phyloP scores from a whole-genome alignment of 2,329 filamentous ascomycete species.

The Penicillium italicum region DNA sequence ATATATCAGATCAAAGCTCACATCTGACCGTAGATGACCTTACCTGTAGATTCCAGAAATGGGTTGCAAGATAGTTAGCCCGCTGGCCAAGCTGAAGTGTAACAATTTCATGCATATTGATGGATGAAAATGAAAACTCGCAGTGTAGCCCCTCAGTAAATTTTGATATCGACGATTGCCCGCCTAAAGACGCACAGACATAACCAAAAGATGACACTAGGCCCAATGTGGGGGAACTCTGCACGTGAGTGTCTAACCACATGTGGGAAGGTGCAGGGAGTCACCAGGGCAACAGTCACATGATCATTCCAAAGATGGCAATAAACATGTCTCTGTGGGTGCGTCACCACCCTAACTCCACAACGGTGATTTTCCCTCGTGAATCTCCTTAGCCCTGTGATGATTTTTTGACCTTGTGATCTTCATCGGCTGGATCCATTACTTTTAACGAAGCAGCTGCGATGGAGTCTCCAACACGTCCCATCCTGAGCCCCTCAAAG shows the following conservation, averaged over 20 bases:
- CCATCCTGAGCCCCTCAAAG: conserved; percentile 33
- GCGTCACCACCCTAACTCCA: conserved; percentile 27
- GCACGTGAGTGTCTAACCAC: conserved; percentile 23
- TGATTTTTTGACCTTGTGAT: conserved; percentile 20
- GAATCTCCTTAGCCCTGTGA: conserved; percentile 8
- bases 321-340: conserved; percentile 32
- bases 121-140: background rate
- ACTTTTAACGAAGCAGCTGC: conserved; percentile 12
- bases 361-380: conserved; percentile 22
- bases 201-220: conserved; percentile 5
- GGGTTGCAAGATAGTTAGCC: conserved; percentile 88
- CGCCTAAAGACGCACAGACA: conserved; percentile 17
- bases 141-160: background rate
- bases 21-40: background rate
- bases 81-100: conserved; percentile 90
- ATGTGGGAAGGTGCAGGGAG: conserved; percentile 6
- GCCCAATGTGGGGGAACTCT: background rate
- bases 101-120: conserved; percentile 83
- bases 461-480: conserved; percentile 39
- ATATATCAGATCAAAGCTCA: conserved; percentile 8
- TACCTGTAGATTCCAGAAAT: conserved; percentile 97
- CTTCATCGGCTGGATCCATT: conserved; percentile 1
- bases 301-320: conserved; percentile 24
- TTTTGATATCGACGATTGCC: conserved; percentile 8
- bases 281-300: conserved; percentile 35